Evolutionary conservation across 257 asterid species (phyloP), one percentile per base, ranked within the genome.

Genomic region (Primulina eburnea): DNA sequence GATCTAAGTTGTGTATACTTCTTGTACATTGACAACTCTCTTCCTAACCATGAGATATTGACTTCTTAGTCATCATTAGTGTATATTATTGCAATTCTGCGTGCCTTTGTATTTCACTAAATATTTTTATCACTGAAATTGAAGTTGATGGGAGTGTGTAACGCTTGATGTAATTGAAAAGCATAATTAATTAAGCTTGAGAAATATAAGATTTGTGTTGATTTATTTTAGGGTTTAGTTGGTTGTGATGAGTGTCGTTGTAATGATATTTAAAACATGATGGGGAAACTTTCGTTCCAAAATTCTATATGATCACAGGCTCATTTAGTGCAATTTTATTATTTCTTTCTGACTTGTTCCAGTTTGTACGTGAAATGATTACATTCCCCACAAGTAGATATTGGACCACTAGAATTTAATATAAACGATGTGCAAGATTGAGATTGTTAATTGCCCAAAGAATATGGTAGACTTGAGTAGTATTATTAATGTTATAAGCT

Each of bases 11-110:
- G 64, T 65, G 59, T 67, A 65, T 64, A 72, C 74, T 60, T 76
- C 57, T 76, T 83, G 85, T 81, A 83, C 74, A 81, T 83, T 63
- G 71, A 26, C 68, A 63, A 29, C 33, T 77, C 70, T 67, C 55
- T 65, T 50, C 57, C 69, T 65, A 65, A 24, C 53, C 53, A 65
- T 64, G 26, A 64, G 69, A 30, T 20, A 64, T 38, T 28, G 28
- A 11, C 52, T 35, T 38, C 9, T 21, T 43, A 43, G 55, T 43
- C n/a, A 43, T 2, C 0, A 4, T n/a, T n/a, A 17, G 53, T n/a
- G 53, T 43, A 43, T 4, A 43, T 43, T 43, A 17, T 43, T 43
- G 53, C 53, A 43, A 6, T 17, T 43, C 18, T 8, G 9, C 2
- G 43, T 37, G 43, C 43, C 43, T 12, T 12, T 43, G 18, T 43